A percentile compares a stretch with the other conserved stretches of the same genome.
These are phyloP conservation scores for Sporothrix humicola DNA, from an alignment of 2,329 filamentous ascomycete species.

Conservation along the genomic window DNA sequence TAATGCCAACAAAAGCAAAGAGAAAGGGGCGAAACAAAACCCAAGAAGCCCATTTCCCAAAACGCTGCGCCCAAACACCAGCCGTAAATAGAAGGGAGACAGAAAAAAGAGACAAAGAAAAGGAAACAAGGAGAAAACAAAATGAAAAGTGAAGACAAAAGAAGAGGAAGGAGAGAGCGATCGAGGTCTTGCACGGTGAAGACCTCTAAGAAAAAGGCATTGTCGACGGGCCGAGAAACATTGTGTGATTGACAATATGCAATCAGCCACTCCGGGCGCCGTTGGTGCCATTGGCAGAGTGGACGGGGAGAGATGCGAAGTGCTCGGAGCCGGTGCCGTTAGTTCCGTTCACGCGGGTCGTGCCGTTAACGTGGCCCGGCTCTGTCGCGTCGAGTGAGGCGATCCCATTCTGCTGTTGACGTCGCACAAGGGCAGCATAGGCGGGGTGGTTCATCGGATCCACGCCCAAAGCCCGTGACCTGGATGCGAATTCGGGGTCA, in stretches of 20 bases:
- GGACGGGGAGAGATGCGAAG: neutral
- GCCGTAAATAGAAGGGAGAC: no score
- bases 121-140: neutral
- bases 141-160: neutral
- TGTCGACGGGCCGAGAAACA: neutral
- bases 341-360: neutral
- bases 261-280: slow-evolving; percentile 34
- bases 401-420: slow-evolving; percentile 54
- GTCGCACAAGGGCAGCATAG: slow-evolving; percentile 51
- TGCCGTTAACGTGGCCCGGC: slow-evolving; percentile 14
- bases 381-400: slow-evolving; percentile 43
- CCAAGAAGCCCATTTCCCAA: neutral
- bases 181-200: neutral
- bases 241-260: neutral
- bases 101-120: neutral
- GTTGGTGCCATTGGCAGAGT: slow-evolving; percentile 41
- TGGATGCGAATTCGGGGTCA: slow-evolving; percentile 62
- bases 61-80: slow-evolving; percentile 17
- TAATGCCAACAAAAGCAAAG: slow-evolving; percentile 21
- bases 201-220: neutral
- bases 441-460: slow-evolving; percentile 53
- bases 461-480: slow-evolving; percentile 64
- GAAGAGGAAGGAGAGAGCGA: neutral
- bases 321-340: neutral
- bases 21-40: neutral